These are phyloP conservation scores for Geotrichum siamense DNA, from an alignment of 1,139 yeast species.

Conservation along the genomic window DNA sequence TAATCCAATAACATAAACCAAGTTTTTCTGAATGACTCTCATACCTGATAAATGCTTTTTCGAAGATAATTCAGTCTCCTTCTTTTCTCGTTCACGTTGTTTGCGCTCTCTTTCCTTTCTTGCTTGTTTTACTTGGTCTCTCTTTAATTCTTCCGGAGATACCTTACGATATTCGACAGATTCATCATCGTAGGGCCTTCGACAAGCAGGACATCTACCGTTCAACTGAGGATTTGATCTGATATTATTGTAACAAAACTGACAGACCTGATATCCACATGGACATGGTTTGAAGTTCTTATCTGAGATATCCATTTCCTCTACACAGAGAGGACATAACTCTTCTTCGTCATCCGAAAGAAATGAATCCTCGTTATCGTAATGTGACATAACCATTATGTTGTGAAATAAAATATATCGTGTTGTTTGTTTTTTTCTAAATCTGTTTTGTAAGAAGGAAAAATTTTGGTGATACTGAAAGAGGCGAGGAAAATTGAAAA, in stretches of 20 bases:
- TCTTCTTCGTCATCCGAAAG: constrained; percentile 79
- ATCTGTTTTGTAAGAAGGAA: no score
- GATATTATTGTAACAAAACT: constrained; percentile 94
- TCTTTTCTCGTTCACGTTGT: constrained; percentile 84
- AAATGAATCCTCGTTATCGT: constrained; percentile 41
- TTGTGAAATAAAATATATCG: background rate
- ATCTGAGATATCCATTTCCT: constrained; percentile 88
- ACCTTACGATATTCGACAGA: constrained; percentile 80
- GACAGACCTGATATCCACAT: constrained; percentile 97
- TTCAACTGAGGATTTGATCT: constrained; percentile 72
- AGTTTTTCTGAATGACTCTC: constrained; percentile 94
- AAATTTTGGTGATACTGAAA: no score
- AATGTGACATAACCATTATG: constrained; percentile 21
- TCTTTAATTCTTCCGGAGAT: constrained; percentile 61
- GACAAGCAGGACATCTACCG: constrained; percentile 97
- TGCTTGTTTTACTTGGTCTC: constrained; percentile 20
- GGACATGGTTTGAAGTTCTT: constrained; percentile 98
- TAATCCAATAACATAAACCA: constrained; percentile 93
- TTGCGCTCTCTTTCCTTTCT: constrained; percentile 50
- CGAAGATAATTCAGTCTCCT: constrained; percentile 65
- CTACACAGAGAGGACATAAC: constrained; percentile 79
- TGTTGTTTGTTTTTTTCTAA: no score
- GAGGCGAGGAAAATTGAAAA: no score
- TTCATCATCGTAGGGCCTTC: constrained; percentile 89
- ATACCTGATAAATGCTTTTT: constrained; percentile 94